Evolutionary conservation across 257 asterid species (phyloP).

Genomic region (Linderniella brevidens): DNA sequence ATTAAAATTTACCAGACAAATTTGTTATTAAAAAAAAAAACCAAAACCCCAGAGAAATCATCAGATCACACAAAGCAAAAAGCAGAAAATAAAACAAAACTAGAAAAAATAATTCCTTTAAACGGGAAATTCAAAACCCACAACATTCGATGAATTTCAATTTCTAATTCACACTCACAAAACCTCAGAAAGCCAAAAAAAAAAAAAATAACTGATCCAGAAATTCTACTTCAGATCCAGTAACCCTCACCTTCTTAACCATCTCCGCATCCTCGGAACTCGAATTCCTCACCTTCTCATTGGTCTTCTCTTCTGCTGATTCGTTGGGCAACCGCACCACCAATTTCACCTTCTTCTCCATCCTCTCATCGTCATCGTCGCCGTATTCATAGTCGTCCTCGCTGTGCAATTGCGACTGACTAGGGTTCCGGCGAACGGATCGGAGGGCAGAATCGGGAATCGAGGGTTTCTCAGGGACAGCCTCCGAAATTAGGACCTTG

Average conservation of each 20-base stretch:
- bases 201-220: too few species aligned
- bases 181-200: too few species aligned
- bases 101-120: not conserved
- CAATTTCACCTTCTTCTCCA: slow-evolving; percentile 82
- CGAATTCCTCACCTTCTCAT: slow-evolving; percentile 13
- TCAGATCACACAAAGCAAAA: too few species aligned
- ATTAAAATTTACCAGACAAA: too few species aligned
- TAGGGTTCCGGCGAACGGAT: slow-evolving; percentile 51
- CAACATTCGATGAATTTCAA: too few species aligned
- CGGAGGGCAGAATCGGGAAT: slow-evolving; percentile 24
- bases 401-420: slow-evolving; percentile 16
- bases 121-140: too few species aligned
- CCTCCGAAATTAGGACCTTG: slow-evolving; percentile 16
- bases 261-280: slow-evolving; percentile 29
- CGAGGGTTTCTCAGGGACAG: slow-evolving; percentile 19
- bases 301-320: slow-evolving; percentile 13
- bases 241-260: not conserved
- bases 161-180: not conserved
- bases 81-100: not conserved
- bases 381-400: slow-evolving; percentile 22
- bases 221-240: too few species aligned
- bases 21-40: too few species aligned
- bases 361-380: slow-evolving; percentile 77
- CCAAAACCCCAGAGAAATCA: too few species aligned
- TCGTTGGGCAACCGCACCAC: slow-evolving; percentile 71